Evolutionary conservation across 179 eudicot species (phyloP).

Genomic region (Heliamphora pulchella): DNA sequence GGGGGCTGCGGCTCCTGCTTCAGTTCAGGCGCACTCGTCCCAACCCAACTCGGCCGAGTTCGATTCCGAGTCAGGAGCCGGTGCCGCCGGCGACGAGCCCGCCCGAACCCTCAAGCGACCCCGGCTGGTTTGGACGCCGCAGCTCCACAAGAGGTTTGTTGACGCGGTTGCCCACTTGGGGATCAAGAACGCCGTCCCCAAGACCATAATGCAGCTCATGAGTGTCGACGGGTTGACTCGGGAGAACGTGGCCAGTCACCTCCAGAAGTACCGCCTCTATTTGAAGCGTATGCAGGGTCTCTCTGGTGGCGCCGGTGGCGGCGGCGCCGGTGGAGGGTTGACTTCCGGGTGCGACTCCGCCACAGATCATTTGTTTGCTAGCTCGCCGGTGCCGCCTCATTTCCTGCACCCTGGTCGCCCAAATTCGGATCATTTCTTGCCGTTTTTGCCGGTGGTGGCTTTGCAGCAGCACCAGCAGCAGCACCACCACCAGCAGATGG

Average conservation of each 20-base stretch:
- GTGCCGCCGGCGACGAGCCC: slow-evolving; percentile 37
- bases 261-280: slow-evolving; percentile 59
- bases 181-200: slow-evolving; percentile 65
- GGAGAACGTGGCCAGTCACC: slow-evolving; percentile 61
- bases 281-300: slow-evolving; percentile 58
- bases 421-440: slow-evolving; percentile 53
- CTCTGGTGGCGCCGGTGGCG: slow-evolving; percentile 26
- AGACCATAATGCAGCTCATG: slow-evolving; percentile 72
- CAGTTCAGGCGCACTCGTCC: neutral
- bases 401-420: slow-evolving; percentile 33
- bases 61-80: slow-evolving; percentile 45
- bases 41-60: slow-evolving; percentile 33
- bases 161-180: slow-evolving; percentile 73
- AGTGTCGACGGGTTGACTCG: slow-evolving; percentile 65
- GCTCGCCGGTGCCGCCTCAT: slow-evolving; percentile 62
- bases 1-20: no score
- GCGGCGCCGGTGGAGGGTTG: slow-evolving; percentile 21
- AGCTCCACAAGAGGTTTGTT: slow-evolving; percentile 62
- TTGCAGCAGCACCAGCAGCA: slow-evolving; percentile 34
- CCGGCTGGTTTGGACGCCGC: slow-evolving; percentile 69
- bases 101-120: slow-evolving; percentile 55
- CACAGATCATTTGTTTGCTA: slow-evolving; percentile 75
- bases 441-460: slow-evolving; percentile 55
- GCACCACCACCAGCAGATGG: slow-evolving; percentile 54
- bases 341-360: slow-evolving; percentile 41